Evolutionary conservation across 208 protist species (phyloP), one percentile per base, ranked within the genome.

Genomic region (Crithidia thermophila): DNA sequence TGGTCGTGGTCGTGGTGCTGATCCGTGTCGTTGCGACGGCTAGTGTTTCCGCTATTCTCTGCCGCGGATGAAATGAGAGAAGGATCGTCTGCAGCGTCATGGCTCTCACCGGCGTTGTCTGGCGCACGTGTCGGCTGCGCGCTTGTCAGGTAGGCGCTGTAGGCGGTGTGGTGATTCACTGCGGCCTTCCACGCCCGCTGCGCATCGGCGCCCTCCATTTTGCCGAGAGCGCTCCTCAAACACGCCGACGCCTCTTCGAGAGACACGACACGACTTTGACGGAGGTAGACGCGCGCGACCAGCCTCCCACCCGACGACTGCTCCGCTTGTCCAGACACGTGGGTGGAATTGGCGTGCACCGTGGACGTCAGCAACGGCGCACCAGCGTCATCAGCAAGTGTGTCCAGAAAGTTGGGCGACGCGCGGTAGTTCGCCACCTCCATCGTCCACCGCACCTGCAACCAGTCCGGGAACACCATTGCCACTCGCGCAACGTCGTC

Each of bases 401-500:
- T n/a, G n/a, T n/a, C n/a, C n/a, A n/a, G n/a, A n/a, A n/a, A n/a
- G n/a, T n/a, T n/a, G n/a, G n/a, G n/a, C n/a, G n/a, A n/a, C n/a
- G 21, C 28, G 10, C 42, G 25, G 42, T 23, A 16, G 1, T 39
- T n/a, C 39, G 5, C 39, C 34, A 45, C 45, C 36, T 69, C 60
- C 43, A 78, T 30, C 14, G 51, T 31, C 79, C 83, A 85, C 39
- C 56, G 58, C 3, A 92, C 79, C 21, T 45, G 21, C 40, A 94
- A 18, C 60, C 74, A 85, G 3, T 79, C 60, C 16, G 78, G 74
- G 51, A 91, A 94, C 2, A 72, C 79, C 52, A 71, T 75, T 14
- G 79, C 77, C 28, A 85, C 72, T 31, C 81, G 72, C 18, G 90
- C 78, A 45, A 94, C 72, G 52, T 96, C 91, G 51, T 84, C 72